Base-by-base conservation (phyloP, 306 rosid genomes). In the Vicia sativa region DNA sequence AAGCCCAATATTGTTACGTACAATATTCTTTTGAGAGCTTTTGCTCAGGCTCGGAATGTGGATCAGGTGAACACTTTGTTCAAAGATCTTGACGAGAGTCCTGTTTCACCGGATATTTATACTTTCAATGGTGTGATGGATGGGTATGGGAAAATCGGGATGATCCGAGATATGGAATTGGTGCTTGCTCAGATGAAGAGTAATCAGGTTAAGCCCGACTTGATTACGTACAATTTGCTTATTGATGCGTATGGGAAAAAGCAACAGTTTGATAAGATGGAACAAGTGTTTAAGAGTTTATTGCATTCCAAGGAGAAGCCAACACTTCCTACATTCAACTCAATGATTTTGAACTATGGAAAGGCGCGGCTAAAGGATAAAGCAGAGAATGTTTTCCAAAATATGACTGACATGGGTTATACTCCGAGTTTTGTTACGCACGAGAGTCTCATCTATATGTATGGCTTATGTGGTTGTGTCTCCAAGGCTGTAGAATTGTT, bases 81-180 rank as follows among this genome's bases (percentile, higher is more conserved):
- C 60, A 86, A 88, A 65, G 98, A 93, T 79, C 91, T 93, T 58
- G 91, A 85, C 41, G 95, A 79, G 83, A 93, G 96, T 84, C 26
- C 72, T 57, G 67, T 84, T 82, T 86, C 95, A 8, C 79, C 91
- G 1, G 98, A 93, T 71, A 85, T 85, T 38, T 90, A 88, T 71
- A 90, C 95, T 0, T 88, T 77, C 69, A 93, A 93, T 41, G 98
- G 98, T n/a, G 90, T 89, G 69, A 92, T 92, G 96, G 96, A 92
- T 85, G 98, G 93, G 0, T 92, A 84, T 29, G 96, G 96, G 16
- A 87, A 90, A 54, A 87, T 74, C 43, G 93, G 96, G 83, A 87
- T 86, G 91, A 90, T 93, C 21, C 80, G 88, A 18, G 97, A 93
- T 70, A 93, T 93, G 97, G 98, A 93, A 74, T 68, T 79, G 0